A percentile compares a stretch with the other conserved stretches of the same genome.
phyloP scores from a whole-genome alignment of 169 alveolate species.

The Amoebophrya sp. region DNA sequence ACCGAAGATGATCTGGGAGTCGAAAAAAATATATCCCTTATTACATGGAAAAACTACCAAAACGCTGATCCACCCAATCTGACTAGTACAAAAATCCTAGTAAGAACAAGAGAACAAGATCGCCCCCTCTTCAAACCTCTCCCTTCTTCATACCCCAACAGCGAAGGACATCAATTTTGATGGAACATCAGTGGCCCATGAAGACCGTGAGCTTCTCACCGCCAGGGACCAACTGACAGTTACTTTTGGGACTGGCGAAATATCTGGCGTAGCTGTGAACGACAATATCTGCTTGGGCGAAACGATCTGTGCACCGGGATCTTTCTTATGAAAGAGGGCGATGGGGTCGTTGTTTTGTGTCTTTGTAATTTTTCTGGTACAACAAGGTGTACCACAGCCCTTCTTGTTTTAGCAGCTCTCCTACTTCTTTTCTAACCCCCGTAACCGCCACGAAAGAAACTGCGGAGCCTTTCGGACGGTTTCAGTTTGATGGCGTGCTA shows the following conservation, averaged over 20 bases:
- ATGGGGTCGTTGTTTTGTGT: not conserved
- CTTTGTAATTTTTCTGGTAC: no score
- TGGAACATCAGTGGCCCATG: slow-evolving; percentile 32
- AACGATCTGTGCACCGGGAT: not conserved
- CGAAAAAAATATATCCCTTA: no score
- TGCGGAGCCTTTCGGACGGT: slow-evolving; percentile 39
- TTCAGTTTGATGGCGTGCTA: slow-evolving; percentile 44
- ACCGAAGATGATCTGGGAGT: no score
- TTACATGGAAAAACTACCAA: no score
- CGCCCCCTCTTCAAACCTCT: no score
- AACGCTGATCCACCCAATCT: no score
- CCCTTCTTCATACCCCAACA: no score
- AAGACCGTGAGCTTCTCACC: not conserved
- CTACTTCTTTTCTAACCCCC: not conserved
- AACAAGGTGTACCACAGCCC: no score
- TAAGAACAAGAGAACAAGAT: no score
- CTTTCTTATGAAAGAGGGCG: not conserved
- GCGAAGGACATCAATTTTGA: slow-evolving; percentile 38
- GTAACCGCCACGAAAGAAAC: slow-evolving; percentile 33
- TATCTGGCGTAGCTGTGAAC: slow-evolving; percentile 36
- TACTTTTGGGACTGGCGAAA: slow-evolving; percentile 47
- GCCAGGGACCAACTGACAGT: slow-evolving; percentile 40
- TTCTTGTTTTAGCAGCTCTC: not conserved
- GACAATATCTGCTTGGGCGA: slow-evolving; percentile 33
- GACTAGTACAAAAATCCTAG: no score